Evolutionary conservation across 2,329 filamentous ascomycete species (phyloP), one percentile per base, ranked within the genome.

Genomic region (Moelleriella libera): DNA sequence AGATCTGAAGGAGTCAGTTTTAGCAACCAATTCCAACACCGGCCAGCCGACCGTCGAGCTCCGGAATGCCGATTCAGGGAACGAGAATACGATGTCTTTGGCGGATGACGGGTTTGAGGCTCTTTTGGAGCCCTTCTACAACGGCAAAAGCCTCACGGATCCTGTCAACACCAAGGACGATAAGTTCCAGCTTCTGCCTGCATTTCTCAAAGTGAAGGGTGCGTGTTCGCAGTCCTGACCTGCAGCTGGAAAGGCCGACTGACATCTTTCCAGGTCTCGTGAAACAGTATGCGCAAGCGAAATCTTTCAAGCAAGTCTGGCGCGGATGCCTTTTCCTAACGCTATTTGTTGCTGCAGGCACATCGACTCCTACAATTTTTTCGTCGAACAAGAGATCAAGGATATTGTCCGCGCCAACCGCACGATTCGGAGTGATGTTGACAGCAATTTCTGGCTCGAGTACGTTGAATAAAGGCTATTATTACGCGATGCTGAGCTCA

Each of bases 331-430:
- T 41, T 43, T 54, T 57, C 41, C 56, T 51, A 32, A 11, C 9
- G 6, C 40, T 41, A 6, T 11, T 6, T 12, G 10, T 11, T 32
- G 9, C 39, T 42, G 21, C 14, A 74, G 73, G 57, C 89, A 96
- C 64, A 90, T 95, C 60, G 94, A 98, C 69, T 97, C 92, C 29
- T 98, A 94, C 74, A 96, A 98, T 68, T 95, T 92, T 68, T 97
- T 98, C 58, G 85, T 96, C 55, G 88, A 98, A 57, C 85, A 94
- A 48, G 89, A 97, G 62, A 82, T 98, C 63, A 95, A 95, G 68
- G 89, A 96, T 58, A 98, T 98, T 56, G 84, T 98, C 54, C 82
- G 87, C 61, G 86, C 90, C 46, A 97, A 96, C 63, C 82, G 84
- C 45, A 83, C 81, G 41, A 85, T 98, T 53, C 80, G 85, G 55